Conservation (phyloP, 1,284 basidiomycete genomes). For the Cryptococcus jaspeensis region DNA sequence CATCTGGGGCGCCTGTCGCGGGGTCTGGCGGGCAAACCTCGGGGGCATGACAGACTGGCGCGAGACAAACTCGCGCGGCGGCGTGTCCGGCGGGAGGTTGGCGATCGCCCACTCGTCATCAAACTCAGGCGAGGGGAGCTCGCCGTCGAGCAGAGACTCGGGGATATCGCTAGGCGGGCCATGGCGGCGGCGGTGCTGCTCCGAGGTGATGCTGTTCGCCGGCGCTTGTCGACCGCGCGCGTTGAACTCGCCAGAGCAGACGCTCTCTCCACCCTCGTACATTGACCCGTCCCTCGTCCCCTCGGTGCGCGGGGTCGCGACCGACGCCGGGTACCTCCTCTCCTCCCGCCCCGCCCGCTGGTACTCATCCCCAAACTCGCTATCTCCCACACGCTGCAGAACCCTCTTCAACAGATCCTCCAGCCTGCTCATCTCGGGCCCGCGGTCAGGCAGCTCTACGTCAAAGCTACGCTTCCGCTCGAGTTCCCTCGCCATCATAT, state of each 20-base stretch:
- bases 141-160: conserved; percentile 34
- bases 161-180: conserved; percentile 21
- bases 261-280: conserved; percentile 31
- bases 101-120: conserved; percentile 41
- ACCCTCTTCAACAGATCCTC: conserved; percentile 43
- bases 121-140: conserved; percentile 31
- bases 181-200: conserved; percentile 13
- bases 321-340: conserved; percentile 5
- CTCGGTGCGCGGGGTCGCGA: conserved; percentile 6
- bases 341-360: background rate
- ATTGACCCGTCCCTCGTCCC: conserved; percentile 30
- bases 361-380: conserved; percentile 24
- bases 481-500: conserved; percentile 34
- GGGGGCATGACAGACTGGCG: conserved; percentile 19
- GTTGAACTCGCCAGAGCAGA: conserved; percentile 35
- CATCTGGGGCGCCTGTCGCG: conserved; percentile 7
- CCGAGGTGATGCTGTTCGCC: conserved; percentile 35
- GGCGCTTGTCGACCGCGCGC: conserved; percentile 26
- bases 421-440: conserved; percentile 27
- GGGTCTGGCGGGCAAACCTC: conserved; percentile 12
- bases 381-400: conserved; percentile 31
- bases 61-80: conserved; percentile 29
- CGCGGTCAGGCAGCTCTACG: conserved; percentile 23
- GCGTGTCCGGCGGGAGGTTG: conserved; percentile 40
- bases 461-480: conserved; percentile 20